Evolutionary conservation across 2,329 filamentous ascomycete genomes (phyloP), one percentile per base, ranked within the genome.

Genomic region (Colletotrichum sp.): DNA sequence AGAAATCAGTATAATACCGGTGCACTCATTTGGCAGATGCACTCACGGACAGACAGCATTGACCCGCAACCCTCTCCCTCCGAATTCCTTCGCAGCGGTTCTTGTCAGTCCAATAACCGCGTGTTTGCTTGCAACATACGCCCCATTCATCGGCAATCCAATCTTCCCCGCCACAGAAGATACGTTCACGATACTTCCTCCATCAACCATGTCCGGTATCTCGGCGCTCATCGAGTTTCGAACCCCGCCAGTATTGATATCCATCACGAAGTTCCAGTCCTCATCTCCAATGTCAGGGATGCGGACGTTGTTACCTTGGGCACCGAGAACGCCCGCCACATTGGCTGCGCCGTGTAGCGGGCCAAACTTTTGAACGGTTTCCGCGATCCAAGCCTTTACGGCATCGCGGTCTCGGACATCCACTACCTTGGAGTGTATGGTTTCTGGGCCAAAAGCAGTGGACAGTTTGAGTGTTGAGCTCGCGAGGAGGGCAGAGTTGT

Each of bases 201-300:
- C 78, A 9, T 82, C 80, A 32, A 77, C 79, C 71, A 90, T 86
- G 1, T 82, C 81, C 16, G 81, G 82, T 13, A 91, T 74, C 78
- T 91, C 80, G n/a, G 87, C 86, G 18, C 88, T 82, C 74, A 92
- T 75, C 74, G 88, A 90, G 66, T 89, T 86, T 81, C 90, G 88
- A 32, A 88, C 81, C 7, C 90, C 89, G 9, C 80, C 84, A 9
- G 86, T 74, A 78, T 90, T 90, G 12, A 90, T 85, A 3, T 80
- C 78, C 69, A 89, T 79, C 18, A 86, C 81, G 32, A 80, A 80
- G 55, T 86, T 83, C 86, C 86, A 90, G 26, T 86, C 82, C 1
- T 85, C 82, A 24, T 87, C 83, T 1, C 81, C 81, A 24, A 85
- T 76, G 18, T 83, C 79, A 4, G 78, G 76, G 55, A 82, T 71